Base-by-base conservation (phyloP, 2,329 filamentous ascomycete species). In the Penicillium polonicum region DNA sequence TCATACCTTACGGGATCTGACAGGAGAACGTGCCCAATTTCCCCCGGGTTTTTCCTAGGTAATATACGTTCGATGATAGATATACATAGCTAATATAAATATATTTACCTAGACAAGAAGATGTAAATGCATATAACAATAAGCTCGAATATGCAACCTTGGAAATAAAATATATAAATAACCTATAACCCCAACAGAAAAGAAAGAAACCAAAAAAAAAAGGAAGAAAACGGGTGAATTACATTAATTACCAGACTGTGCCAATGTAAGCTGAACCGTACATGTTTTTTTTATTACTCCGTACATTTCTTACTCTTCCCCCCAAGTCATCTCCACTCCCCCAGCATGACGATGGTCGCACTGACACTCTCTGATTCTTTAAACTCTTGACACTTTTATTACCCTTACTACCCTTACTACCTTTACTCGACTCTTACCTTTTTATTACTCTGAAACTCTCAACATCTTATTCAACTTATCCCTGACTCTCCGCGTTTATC, bases 311-410 rank as follows among this genome's bases (percentile, higher is more conserved):
- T 63, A 59, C 25, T 50, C 59, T 60, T 60, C 5, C 63, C 45
- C 42, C 23, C 25, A 27, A 48, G 43, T 48, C 62, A 66, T 70
- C 68, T 70, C 69, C 70, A 72, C 69, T 65, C 60, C 62, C 63
- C 60, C 61, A 65, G 61, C 60, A 70, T 72, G 70, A 72, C 68
- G 69, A 69, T 64, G 55, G 64, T 62, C 59, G 58, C 60, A 66
- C 65, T 58, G 61, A 55, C 55, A 57, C 42, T 44, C 42, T 44
- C 52, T 53, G 21, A 35, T 50, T 35, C 49, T 51, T 55, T 56
- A 31, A 53, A 44, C 43, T 41, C 33, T 44, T 23, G 21, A 38
- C 55, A 36, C 36, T 38, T 41, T 33, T 41, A 42, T 49, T 43
- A 50, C 8, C 31, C 38, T 35, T 12, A 35, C 39, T 42, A 46